These are phyloP conservation scores for Yamadazyma epiphylla DNA, from an alignment of 1,139 yeast species.

Conservation along the genomic window DNA sequence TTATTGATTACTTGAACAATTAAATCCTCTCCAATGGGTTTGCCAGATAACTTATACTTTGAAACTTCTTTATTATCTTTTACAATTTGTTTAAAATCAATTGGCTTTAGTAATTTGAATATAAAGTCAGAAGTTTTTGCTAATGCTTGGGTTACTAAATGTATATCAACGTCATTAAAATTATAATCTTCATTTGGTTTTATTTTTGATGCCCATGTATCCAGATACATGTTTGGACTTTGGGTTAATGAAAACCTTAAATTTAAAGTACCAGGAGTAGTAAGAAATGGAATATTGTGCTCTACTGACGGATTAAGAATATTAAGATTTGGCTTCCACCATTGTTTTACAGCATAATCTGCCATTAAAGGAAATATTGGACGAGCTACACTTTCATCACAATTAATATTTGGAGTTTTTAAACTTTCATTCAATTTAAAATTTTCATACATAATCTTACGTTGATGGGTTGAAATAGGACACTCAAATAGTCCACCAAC, in stretches of 20 bases:
- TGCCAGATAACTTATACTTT: slow-evolving; percentile 11
- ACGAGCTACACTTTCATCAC: slow-evolving; percentile 31
- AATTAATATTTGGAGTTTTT: slow-evolving; percentile 21
- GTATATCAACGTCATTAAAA: slow-evolving; percentile 36
- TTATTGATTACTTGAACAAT: slow-evolving; percentile 10
- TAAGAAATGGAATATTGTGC: slow-evolving; percentile 57
- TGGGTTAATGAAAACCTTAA: slow-evolving; percentile 34
- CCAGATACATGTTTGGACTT: slow-evolving; percentile 25
- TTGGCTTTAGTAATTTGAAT: slow-evolving; percentile 24
- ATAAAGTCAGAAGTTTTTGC: slow-evolving; percentile 28
- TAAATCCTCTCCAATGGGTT: slow-evolving; percentile 11
- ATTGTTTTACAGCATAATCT: slow-evolving; percentile 48
- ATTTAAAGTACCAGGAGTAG: slow-evolving; percentile 46
- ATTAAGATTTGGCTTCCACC: slow-evolving; percentile 33
- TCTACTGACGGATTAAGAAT: slow-evolving; percentile 23
- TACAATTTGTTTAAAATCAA: slow-evolving; percentile 18
- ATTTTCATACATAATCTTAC: slow-evolving; percentile 15
- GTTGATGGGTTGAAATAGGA: slow-evolving; percentile 25
- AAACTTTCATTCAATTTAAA: slow-evolving; percentile 15
- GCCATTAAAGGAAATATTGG: slow-evolving; percentile 62
- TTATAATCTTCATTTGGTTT: slow-evolving; percentile 51
- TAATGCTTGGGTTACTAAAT: slow-evolving; percentile 27
- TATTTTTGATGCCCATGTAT: slow-evolving; percentile 47
- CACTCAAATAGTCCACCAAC: slow-evolving; percentile 69
- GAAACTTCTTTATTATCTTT: slow-evolving; percentile 7